phyloP scores from a whole-genome alignment of 768 basidiomycete species.

The Tubosaeta brunneosetosa region DNA sequence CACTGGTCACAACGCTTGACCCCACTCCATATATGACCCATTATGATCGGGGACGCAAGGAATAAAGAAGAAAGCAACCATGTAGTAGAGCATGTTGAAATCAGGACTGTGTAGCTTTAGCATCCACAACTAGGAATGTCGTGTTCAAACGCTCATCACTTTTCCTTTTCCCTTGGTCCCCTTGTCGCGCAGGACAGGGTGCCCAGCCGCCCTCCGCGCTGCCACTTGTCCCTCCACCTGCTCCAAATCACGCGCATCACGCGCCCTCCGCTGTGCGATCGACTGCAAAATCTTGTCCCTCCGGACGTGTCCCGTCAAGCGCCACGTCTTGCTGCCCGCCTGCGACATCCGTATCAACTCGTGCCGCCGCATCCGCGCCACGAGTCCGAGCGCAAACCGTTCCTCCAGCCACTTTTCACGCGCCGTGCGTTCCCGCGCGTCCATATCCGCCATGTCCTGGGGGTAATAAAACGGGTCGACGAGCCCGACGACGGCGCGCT shows the following conservation, averaged over 20 bases:
- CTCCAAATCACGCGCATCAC: slow-evolving; percentile 38
- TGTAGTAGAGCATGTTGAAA: not conserved
- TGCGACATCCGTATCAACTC: slow-evolving; percentile 35
- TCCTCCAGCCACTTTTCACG: slow-evolving; percentile 62
- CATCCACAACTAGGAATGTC: not conserved
- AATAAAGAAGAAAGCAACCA: not conserved
- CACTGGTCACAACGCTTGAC: slow-evolving; percentile 12
- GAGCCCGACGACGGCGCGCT: slow-evolving; percentile 88
- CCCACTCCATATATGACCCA: not conserved
- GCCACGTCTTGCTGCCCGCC: slow-evolving; percentile 36
- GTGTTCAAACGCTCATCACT: slow-evolving; percentile 1
- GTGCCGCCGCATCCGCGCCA: slow-evolving; percentile 30
- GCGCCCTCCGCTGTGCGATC: slow-evolving; percentile 44
- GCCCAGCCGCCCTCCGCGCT: slow-evolving; percentile 21
- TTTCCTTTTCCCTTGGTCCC: slow-evolving; percentile 5
- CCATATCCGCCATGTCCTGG: slow-evolving; percentile 74
- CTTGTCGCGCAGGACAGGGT: slow-evolving; percentile 22
- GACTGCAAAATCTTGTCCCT: slow-evolving; percentile 48
- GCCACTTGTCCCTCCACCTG: slow-evolving; percentile 33
- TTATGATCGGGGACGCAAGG: not conserved
- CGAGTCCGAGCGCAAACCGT: slow-evolving; percentile 44
- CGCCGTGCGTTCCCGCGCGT: slow-evolving; percentile 43
- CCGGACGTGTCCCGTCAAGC: slow-evolving; percentile 37
- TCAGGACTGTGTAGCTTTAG: slow-evolving; percentile 21
- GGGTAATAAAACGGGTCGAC: slow-evolving; percentile 95